Conservation (phyloP, 257 asterid genomes). For the Linaria vulgaris region DNA sequence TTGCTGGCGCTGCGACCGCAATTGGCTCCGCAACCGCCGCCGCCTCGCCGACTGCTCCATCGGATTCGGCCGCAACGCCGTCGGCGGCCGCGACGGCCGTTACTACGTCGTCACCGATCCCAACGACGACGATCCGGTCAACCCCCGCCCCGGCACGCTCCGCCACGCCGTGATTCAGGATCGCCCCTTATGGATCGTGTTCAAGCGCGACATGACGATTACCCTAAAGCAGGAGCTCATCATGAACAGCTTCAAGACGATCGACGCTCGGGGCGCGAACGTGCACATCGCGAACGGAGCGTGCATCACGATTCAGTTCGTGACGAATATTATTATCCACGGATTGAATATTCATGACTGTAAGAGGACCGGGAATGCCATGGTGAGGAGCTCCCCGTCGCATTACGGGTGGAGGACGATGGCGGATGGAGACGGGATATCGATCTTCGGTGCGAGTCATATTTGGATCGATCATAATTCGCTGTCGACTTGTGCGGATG, state of each 20-base stretch:
- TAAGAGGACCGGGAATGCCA: conserved; percentile 70
- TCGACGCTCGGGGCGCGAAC: conserved; percentile 78
- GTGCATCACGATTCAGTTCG: conserved; percentile 66
- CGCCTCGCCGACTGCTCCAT: conserved; percentile 80
- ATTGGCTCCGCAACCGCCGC: conserved; percentile 72
- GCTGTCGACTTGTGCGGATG: conserved; percentile 74
- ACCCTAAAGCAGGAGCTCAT: conserved; percentile 73
- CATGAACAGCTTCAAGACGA: conserved; percentile 88
- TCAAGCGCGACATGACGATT: conserved; percentile 78
- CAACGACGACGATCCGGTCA: conserved; percentile 59
- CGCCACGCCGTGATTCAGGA: conserved; percentile 89
- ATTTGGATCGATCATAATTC: conserved; percentile 89
- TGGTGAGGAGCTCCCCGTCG: conserved; percentile 74
- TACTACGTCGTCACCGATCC: conserved; percentile 74
- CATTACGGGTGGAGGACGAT: conserved; percentile 86
- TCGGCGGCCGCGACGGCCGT: conserved; percentile 79
- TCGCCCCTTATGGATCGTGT: conserved; percentile 78
- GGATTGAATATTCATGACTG: conserved; percentile 83
- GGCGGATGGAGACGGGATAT: conserved; percentile 91
- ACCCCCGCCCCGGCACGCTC: conserved; percentile 84
- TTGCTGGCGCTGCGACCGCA: conserved; percentile 84
- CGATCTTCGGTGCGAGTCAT: conserved; percentile 72
- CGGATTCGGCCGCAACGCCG: conserved; percentile 86
- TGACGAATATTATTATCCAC: conserved; percentile 76
- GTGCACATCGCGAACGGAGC: conserved; percentile 82